Evolutionary conservation across 2,329 filamentous ascomycete genomes (phyloP).

Genomic region (Curvularia sp.): DNA sequence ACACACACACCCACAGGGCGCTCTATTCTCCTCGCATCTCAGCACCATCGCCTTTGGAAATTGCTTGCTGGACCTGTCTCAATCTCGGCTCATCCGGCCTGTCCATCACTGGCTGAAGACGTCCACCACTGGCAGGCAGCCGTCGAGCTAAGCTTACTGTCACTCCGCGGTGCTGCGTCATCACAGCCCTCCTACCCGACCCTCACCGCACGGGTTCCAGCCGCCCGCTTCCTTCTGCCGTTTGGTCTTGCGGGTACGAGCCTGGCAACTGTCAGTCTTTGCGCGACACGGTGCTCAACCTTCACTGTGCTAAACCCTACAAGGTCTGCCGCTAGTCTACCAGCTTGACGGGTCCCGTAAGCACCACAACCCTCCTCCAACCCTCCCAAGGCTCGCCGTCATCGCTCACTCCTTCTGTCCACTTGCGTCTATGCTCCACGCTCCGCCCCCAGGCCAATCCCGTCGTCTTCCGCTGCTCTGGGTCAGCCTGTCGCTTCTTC

Average conservation of each 20-base stretch:
- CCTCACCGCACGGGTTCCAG: constrained; percentile 37
- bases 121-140: constrained; percentile 30
- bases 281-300: constrained; percentile 47
- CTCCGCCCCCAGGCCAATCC: constrained; percentile 34
- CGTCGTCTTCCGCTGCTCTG: constrained; percentile 34
- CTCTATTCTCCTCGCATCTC: constrained; percentile 29
- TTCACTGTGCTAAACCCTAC: constrained; percentile 37
- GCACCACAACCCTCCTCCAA: constrained; percentile 42
- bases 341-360: constrained; percentile 45
- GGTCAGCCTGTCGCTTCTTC: constrained; percentile 31
- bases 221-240: constrained; percentile 29
- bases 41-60: constrained; percentile 28
- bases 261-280: constrained; percentile 40
- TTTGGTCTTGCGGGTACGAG: constrained; percentile 29
- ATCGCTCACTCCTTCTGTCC: constrained; percentile 38
- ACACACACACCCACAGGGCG: constrained; percentile 34
- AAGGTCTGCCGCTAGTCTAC: constrained; percentile 44
- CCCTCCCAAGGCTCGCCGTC: constrained; percentile 35
- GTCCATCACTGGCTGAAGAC: constrained; percentile 26
- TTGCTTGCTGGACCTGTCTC: constrained; percentile 35
- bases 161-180: constrained; percentile 37
- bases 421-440: constrained; percentile 34
- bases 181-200: constrained; percentile 38
- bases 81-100: constrained; percentile 28
- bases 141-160: constrained; percentile 46